phyloP scores from a whole-genome alignment of 768 basidiomycete species.

The Cyathus striatus region DNA sequence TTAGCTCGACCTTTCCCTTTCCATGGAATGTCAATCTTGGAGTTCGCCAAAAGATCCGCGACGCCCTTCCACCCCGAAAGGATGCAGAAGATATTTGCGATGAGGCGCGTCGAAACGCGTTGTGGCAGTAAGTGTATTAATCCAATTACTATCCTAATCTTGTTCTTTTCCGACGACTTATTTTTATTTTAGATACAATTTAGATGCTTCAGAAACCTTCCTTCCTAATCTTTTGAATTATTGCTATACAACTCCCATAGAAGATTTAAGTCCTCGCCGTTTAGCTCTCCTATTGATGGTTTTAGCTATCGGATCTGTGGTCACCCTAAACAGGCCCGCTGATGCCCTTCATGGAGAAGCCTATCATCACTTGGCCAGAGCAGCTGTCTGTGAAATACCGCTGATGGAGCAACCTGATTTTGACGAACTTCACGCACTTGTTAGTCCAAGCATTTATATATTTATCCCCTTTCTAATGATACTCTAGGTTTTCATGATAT shows the following conservation, averaged over 20 bases:
- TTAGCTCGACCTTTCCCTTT: slow-evolving; percentile 67
- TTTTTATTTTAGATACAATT: slow-evolving; percentile 45
- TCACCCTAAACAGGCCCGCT: slow-evolving; percentile 53
- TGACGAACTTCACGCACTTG: slow-evolving; percentile 64
- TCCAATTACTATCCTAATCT: slow-evolving; percentile 7
- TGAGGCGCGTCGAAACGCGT: slow-evolving; percentile 60
- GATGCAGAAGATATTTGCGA: slow-evolving; percentile 59
- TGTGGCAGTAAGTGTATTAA: slow-evolving; percentile 59
- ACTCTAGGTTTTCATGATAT: slow-evolving; percentile 62
- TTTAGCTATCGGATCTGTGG: slow-evolving; percentile 66
- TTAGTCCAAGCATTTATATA: background rate
- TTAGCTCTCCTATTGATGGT: slow-evolving; percentile 68
- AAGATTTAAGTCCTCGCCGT: slow-evolving; percentile 59
- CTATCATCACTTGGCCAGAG: slow-evolving; percentile 62
- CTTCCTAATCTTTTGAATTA: slow-evolving; percentile 65
- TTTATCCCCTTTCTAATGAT: background rate
- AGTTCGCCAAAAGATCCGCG: slow-evolving; percentile 59
- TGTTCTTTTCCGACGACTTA: slow-evolving; percentile 5
- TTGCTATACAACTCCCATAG: slow-evolving; percentile 56
- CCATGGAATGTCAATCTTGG: slow-evolving; percentile 61
- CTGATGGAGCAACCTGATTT: slow-evolving; percentile 74
- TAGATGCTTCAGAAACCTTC: slow-evolving; percentile 67
- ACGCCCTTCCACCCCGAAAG: slow-evolving; percentile 52
- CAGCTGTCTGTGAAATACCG: slow-evolving; percentile 67
- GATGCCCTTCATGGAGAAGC: slow-evolving; percentile 59